Conservation (phyloP, 805 yeast genomes). For the Blastobotrys attinorum region DNA sequence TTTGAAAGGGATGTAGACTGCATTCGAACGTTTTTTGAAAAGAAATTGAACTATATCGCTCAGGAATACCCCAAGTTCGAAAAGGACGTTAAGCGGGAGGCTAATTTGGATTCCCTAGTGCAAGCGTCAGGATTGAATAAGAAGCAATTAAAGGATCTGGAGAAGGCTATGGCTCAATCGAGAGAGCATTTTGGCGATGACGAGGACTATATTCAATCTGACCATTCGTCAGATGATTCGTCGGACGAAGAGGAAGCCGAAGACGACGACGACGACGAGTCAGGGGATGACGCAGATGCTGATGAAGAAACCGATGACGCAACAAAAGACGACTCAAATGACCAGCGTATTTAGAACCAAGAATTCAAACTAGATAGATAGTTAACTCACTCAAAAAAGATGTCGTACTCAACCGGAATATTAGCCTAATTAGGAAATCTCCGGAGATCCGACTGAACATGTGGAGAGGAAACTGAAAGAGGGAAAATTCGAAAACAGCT, state of each 20-base stretch:
- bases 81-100: conserved; percentile 64
- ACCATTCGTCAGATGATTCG: conserved; percentile 29
- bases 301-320: conserved; percentile 31
- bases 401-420: too few relatives aligned
- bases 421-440: too few relatives aligned
- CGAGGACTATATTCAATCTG: conserved; percentile 30
- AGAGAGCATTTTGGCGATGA: conserved; percentile 35
- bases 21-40: conserved; percentile 71
- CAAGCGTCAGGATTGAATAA: conserved; percentile 82
- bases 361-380: too few relatives aligned
- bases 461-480: too few relatives aligned
- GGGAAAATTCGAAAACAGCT: too few relatives aligned
- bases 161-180: conserved; percentile 54
- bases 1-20: conserved; percentile 93
- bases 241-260: conserved; percentile 39
- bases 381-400: too few relatives aligned
- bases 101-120: conserved; percentile 72
- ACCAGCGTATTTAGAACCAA: too few relatives aligned
- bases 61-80: conserved; percentile 74
- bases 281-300: conserved; percentile 32
- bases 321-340: conserved; percentile 10
- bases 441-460: too few relatives aligned
- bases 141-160: conserved; percentile 57
- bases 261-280: conserved; percentile 28
- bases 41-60: conserved; percentile 70